Percentiles rank a stretch among this genome's conserved stretches.
Conservation (phyloP, 768 basidiomycete genomes). For the Leucocoprinus birnbaumii region DNA sequence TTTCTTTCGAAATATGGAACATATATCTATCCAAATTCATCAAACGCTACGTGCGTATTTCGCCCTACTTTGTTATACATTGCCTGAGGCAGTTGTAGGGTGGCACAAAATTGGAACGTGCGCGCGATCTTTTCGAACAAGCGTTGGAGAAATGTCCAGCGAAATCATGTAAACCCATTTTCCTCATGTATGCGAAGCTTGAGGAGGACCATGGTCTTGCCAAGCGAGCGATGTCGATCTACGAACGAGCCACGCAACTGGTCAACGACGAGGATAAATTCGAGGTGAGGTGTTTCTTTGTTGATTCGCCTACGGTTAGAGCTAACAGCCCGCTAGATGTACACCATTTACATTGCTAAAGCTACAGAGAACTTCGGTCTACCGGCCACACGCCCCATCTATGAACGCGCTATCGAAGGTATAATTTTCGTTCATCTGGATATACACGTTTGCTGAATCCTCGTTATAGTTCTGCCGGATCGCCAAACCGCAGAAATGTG, state of each 20-base stretch:
- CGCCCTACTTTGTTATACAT: not conserved
- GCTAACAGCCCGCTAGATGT: slow-evolving; percentile 60
- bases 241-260: slow-evolving; percentile 86
- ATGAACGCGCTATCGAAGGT: slow-evolving; percentile 90
- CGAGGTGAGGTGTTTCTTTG: slow-evolving; percentile 55
- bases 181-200: slow-evolving; percentile 92
- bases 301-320: not conserved
- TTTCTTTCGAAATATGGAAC: slow-evolving; percentile 99
- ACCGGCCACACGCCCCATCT: slow-evolving; percentile 94
- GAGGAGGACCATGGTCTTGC: slow-evolving; percentile 96
- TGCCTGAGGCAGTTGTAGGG: slow-evolving; percentile 44
- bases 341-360: slow-evolving; percentile 95
- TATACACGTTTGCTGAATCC: not conserved
- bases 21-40: slow-evolving; percentile 97
- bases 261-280: slow-evolving; percentile 92
- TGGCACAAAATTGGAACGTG: slow-evolving; percentile 90
- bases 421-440: not conserved
- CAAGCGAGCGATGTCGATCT: slow-evolving; percentile 93
- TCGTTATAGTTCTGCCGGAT: slow-evolving; percentile 69
- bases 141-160: slow-evolving; percentile 94
- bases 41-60: slow-evolving; percentile 83
- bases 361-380: slow-evolving; percentile 94
- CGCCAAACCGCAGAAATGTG: slow-evolving; percentile 97
- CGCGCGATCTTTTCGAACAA: slow-evolving; percentile 98
- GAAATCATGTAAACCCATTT: slow-evolving; percentile 92